Conservation (phyloP, 208 protist species). For the Wallacemonas sp. region DNA sequence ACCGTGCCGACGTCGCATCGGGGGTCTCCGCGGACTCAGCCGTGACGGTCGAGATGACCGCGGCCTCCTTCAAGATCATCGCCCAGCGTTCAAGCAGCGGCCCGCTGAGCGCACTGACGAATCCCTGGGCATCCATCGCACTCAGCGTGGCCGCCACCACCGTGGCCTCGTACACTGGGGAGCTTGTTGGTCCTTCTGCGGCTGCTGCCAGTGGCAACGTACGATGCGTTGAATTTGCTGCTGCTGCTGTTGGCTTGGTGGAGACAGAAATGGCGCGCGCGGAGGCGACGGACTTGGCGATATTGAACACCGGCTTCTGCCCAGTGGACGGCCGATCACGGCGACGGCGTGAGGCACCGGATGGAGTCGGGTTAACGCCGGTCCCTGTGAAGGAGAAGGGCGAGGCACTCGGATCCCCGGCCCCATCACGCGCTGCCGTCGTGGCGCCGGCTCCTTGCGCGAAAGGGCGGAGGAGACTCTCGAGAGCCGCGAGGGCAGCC, state of each 20-base stretch:
- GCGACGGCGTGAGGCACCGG: background rate
- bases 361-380: too few species aligned
- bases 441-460: background rate
- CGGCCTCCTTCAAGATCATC: constrained; percentile 7
- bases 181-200: background rate
- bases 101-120: constrained; percentile 5
- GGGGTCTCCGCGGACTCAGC: too few species aligned
- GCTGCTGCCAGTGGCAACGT: background rate
- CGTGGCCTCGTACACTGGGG: constrained; percentile 9
- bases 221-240: background rate
- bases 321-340: background rate
- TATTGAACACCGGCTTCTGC: background rate
- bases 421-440: too few species aligned
- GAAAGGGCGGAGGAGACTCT: constrained; percentile 9
- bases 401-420: too few species aligned
- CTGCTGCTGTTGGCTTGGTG: too few species aligned
- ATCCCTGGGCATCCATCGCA: constrained; percentile 10
- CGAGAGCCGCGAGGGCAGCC: constrained; percentile 8
- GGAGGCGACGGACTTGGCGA: background rate
- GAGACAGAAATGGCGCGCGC: constrained; percentile 10
- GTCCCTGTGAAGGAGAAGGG: too few species aligned
- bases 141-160: constrained; percentile 7
- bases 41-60: background rate
- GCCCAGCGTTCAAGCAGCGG: constrained; percentile 18
- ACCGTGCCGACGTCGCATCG: too few species aligned